Percentiles rank a stretch among this genome's conserved stretches.
These are phyloP conservation scores for Mycena galericulata DNA, from an alignment of 768 basidiomycete genomes.

Conservation along the genomic window DNA sequence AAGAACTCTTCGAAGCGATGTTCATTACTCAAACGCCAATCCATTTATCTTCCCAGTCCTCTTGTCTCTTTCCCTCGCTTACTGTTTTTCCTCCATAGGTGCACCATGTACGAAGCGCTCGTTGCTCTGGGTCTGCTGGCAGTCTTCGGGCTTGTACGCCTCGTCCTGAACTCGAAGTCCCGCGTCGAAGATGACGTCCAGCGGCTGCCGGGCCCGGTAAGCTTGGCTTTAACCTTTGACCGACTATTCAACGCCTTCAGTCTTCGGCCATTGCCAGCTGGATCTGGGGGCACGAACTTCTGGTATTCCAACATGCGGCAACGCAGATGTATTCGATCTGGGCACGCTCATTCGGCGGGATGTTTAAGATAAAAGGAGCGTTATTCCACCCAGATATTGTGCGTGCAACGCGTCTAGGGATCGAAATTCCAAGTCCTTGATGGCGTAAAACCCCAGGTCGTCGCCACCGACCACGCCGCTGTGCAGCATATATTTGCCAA, in stretches of 20 bases:
- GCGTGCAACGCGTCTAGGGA: conserved; percentile 8
- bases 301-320: conserved; percentile 47
- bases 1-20: background rate
- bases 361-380: conserved; percentile 53
- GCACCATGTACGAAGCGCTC: conserved; percentile 2
- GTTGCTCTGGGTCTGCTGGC: conserved; percentile 18
- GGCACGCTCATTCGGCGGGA: conserved; percentile 45
- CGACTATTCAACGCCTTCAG: conserved; percentile 15
- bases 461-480: conserved; percentile 50
- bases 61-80: background rate
- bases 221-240: conserved; percentile 24
- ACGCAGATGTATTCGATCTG: conserved; percentile 49
- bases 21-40: background rate
- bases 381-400: conserved; percentile 54
- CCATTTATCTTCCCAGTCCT: conserved; percentile 2
- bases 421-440: background rate
- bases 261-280: conserved; percentile 39
- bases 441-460: conserved; percentile 40
- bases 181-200: conserved; percentile 25
- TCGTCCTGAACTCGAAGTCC: conserved; percentile 3
- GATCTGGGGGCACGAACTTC: conserved; percentile 54
- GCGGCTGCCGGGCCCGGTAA: conserved; percentile 38
- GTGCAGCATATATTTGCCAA: conserved; percentile 54
- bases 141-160: conserved; percentile 21
- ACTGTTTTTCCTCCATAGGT: background rate